These are phyloP conservation scores for Nyssa sinensis DNA, from an alignment of 148 eudicot genomes.

Conservation along the genomic window DNA sequence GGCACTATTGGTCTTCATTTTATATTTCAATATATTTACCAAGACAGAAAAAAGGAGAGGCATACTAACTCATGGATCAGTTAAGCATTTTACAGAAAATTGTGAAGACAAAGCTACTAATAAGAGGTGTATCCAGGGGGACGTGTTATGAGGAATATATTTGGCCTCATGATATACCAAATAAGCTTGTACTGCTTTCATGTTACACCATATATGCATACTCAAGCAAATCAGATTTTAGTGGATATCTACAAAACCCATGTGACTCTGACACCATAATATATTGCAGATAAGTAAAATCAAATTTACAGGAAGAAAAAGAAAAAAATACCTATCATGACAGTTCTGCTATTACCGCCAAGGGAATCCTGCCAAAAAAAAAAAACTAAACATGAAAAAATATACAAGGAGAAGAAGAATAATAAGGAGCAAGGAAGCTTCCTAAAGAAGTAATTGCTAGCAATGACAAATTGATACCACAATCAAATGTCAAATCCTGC, in stretches of 20 bases:
- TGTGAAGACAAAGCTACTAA: neutral
- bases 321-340: conserved; percentile 77
- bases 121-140: neutral
- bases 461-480: too few relatives aligned
- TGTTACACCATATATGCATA: neutral
- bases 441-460: too few relatives aligned
- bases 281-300: neutral
- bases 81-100: neutral
- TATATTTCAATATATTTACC: neutral
- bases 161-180: neutral
- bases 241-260: neutral
- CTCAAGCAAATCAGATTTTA: neutral
- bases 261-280: neutral
- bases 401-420: neutral
- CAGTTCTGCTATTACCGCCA: conserved; percentile 99
- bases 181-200: neutral
- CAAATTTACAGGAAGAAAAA: conserved; percentile 9
- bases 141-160: neutral
- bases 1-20: neutral
- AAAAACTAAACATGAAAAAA: conserved; percentile 15
- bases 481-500: neutral
- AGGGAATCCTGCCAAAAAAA: conserved; percentile 80
- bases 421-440: neutral
- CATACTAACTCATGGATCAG: neutral
- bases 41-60: neutral